These are phyloP conservation scores for Leishmania major DNA, from an alignment of 208 protist genomes.

Conservation along the genomic window DNA sequence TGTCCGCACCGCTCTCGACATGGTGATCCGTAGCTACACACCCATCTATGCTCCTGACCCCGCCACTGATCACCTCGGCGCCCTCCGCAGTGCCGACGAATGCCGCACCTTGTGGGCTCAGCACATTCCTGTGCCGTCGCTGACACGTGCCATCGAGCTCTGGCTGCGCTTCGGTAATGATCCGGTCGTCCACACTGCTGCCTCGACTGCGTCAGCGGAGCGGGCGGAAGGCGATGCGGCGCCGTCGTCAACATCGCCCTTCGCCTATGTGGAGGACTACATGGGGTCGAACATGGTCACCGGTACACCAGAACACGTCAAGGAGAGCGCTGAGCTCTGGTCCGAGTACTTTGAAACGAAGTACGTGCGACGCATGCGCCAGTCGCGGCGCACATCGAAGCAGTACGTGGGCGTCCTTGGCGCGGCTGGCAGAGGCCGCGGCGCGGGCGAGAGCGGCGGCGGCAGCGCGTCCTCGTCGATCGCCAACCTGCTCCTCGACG, in stretches of 20 bases:
- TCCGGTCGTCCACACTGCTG: slow-evolving; percentile 72
- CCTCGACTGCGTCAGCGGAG: slow-evolving; percentile 3
- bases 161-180: slow-evolving; percentile 92
- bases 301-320: slow-evolving; percentile 41
- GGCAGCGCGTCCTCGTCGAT: slow-evolving; percentile 1
- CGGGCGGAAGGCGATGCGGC: neutral
- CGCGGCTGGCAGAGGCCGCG: neutral
- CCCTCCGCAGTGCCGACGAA: slow-evolving; percentile 62
- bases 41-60: slow-evolving; percentile 70
- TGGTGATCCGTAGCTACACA: slow-evolving; percentile 58
- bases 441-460: neutral
- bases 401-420: slow-evolving; percentile 50
- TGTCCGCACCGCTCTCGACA: neutral
- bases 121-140: slow-evolving; percentile 41
- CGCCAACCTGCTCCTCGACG: slow-evolving; percentile 59
- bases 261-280: slow-evolving; percentile 86
- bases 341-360: slow-evolving; percentile 50
- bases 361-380: slow-evolving; percentile 55
- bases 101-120: slow-evolving; percentile 56
- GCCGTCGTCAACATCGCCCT: slow-evolving; percentile 49
- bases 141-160: slow-evolving; percentile 44
- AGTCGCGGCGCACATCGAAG: slow-evolving; percentile 53
- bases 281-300: slow-evolving; percentile 84
- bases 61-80: slow-evolving; percentile 42
- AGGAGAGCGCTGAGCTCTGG: slow-evolving; percentile 77